Base-by-base conservation (phyloP, 2,329 filamentous ascomycete species). In the Fusarium temperatum region DNA sequence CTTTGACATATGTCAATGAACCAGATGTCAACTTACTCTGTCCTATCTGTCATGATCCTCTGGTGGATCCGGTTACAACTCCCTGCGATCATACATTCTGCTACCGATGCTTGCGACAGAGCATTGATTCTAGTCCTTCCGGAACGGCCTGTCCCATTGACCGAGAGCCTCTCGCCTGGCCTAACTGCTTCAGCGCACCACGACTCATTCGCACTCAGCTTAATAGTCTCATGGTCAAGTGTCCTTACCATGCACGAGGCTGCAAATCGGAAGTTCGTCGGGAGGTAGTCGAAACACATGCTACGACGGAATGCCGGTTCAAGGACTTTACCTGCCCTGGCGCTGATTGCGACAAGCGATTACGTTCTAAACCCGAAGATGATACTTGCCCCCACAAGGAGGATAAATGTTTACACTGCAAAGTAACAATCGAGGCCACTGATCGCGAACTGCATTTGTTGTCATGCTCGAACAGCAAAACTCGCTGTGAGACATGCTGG, bases 81-180 rank as follows among this genome's bases (percentile, higher is more conserved):
- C 82, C 83, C 13, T 92, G 90, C 80, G 88, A 91, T 66, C 90
- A 92, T 78, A 90, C 89, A 18, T 92, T 92, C 78, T 92, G 90
- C 76, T 86, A 87, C 58, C 83, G 84, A 9, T 92, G 90, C 77
- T 83, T 92, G 57, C 82, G 83, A 35, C 78, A 83, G 38, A 83
- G 83, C 74, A 83, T 84, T 53, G 78, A 82, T 17, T 82, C 82
- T 5, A 84, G 83, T 48, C 83, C 83, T 12, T 82, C 83, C 3
- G 82, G 83, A 10, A 80, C 81, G 4, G 80, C 84, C 39, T 92
- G 90, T 66, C 90, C 90, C 6, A 86, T 91, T 63, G 90, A 91
- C 78, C 85, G 90, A n/a, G 84, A 84, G 20, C 81, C 82, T 17
- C 57, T 84, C 13, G 70, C 76, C 18, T 84, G 83, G 83, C 74